phyloP scores from a whole-genome alignment of 2,329 filamentous ascomycete species.

The Xylaria sp. region DNA sequence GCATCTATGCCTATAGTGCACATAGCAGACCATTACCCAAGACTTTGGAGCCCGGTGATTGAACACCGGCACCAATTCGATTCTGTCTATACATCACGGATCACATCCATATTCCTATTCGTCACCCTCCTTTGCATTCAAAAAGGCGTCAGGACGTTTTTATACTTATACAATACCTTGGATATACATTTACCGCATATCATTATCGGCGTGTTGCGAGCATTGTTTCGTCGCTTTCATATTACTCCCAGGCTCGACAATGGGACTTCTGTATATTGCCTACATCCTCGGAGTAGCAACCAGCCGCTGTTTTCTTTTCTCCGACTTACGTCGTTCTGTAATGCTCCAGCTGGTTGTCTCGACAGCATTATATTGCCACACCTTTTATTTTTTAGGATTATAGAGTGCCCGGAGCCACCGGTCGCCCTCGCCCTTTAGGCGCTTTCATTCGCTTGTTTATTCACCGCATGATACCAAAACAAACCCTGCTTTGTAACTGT shows the following conservation, averaged over 20 bases:
- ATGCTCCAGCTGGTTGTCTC: constrained; percentile 9
- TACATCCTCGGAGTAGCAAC: constrained; percentile 10
- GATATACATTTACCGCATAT: constrained; percentile 30
- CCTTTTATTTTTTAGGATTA: constrained; percentile 3
- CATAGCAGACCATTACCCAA: background rate
- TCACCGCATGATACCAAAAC: constrained; percentile 37
- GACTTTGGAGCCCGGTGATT: background rate
- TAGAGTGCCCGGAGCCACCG: constrained; percentile 36
- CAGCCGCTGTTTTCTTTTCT: background rate
- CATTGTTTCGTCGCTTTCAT: constrained; percentile 19
- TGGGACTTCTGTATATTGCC: constrained; percentile 32
- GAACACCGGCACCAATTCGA: background rate
- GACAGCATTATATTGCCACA: background rate
- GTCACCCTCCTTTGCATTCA: constrained; percentile 44
- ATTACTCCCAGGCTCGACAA: constrained; percentile 9
- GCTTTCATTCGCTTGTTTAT: constrained; percentile 31
- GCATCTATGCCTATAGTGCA: background rate
- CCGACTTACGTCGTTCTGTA: background rate
- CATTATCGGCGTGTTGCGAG: constrained; percentile 30
- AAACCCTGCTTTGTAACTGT: background rate
- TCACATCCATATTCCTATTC: constrained; percentile 27
- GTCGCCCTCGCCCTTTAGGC: constrained; percentile 24
- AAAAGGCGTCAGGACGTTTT: constrained; percentile 39
- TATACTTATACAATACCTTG: constrained; percentile 23
- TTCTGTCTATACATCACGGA: constrained; percentile 13